Evolutionary conservation across 495 filamentous ascomycete species (phyloP).

Genomic region (Glarea lozoyensis): DNA sequence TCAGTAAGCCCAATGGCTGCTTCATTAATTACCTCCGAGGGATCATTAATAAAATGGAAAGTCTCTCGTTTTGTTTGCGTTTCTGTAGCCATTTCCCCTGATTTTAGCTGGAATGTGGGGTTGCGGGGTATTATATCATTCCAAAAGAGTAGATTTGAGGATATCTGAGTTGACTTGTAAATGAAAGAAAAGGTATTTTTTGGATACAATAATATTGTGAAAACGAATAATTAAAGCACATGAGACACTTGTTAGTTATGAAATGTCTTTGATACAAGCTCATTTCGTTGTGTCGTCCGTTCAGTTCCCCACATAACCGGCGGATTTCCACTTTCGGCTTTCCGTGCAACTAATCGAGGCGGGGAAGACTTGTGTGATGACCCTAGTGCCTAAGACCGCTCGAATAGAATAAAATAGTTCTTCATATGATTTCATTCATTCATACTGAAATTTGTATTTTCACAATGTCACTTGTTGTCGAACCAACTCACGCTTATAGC

Average conservation of each 20-base stretch:
- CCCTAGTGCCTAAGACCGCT: neutral
- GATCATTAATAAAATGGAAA: slow-evolving; percentile 17
- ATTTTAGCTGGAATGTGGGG: too few species aligned
- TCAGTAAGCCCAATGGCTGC: slow-evolving; percentile 14
- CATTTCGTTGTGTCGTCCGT: too few species aligned
- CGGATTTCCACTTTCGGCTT: slow-evolving; percentile 5
- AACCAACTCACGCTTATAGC: slow-evolving; percentile 10
- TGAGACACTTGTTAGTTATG: too few species aligned
- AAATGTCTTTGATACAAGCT: too few species aligned
- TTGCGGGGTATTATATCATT: slow-evolving; percentile 4
- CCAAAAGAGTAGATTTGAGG: too few species aligned
- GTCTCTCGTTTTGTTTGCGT: slow-evolving; percentile 13
- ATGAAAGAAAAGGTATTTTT: too few species aligned
- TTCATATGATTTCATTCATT: neutral
- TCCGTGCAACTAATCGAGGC: slow-evolving; percentile 1
- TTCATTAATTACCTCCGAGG: slow-evolving; percentile 13
- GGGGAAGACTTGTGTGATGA: neutral
- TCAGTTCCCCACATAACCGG: neutral
- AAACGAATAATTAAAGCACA: too few species aligned
- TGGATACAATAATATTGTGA: too few species aligned
- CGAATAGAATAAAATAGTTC: neutral
- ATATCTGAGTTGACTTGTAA: too few species aligned
- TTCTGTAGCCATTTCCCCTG: slow-evolving; percentile 11
- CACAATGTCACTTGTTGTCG: slow-evolving; percentile 12
- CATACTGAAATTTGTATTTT: neutral